Base-by-base conservation (phyloP, 192 early-diverging fungal genomes). In the Coemansia sp. region DNA sequence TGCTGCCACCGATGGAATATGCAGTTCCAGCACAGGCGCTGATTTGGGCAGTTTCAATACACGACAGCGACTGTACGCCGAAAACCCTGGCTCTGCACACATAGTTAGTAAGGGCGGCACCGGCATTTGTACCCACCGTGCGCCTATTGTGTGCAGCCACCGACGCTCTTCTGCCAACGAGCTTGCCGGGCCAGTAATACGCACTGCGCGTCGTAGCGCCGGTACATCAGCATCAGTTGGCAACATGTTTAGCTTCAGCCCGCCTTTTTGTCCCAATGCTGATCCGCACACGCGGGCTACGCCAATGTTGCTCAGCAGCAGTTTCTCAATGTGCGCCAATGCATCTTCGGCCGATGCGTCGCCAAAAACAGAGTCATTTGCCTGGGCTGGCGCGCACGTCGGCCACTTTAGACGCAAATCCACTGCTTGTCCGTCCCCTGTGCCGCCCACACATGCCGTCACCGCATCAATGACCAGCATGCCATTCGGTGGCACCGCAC, bases 21-120 rank as follows among this genome's bases (percentile, higher is more conserved):
- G 29, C 2, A 76, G 50, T 3, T 19, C 22, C 47, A 74, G 54
- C 2, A 37, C 56, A 1, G 55, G 68, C 22, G 53, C 41, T 1
- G 64, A 16, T 26, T 49, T 21, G 4, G 77, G 60, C 39, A 70
- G 41, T 0, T 17, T 23, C 14, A 80, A 43, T 6, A 52, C 41
- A 21, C 77, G 72, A 59, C 77, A 74, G 3, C 77, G 57, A 51
- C 77, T 80, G 57, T 80, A 80, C 19, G 54, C 65, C 22, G 72
- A 68, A 49, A 71, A 67, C 54, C 29, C 60, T 2, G 77, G 71
- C 48, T 70, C 72, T 0, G 27, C 12, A 12, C n/a, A 48, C 16
- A 9, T 22, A 16, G 6, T 56, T 0, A 60, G 37, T 14, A 79
- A 16, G 6, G 71, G 71, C 23, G 77, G 68, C 53, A 25, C 9